Evolutionary conservation across 2,329 filamentous ascomycete species (phyloP).

Genomic region (Phialemoniopsis sp.): DNA sequence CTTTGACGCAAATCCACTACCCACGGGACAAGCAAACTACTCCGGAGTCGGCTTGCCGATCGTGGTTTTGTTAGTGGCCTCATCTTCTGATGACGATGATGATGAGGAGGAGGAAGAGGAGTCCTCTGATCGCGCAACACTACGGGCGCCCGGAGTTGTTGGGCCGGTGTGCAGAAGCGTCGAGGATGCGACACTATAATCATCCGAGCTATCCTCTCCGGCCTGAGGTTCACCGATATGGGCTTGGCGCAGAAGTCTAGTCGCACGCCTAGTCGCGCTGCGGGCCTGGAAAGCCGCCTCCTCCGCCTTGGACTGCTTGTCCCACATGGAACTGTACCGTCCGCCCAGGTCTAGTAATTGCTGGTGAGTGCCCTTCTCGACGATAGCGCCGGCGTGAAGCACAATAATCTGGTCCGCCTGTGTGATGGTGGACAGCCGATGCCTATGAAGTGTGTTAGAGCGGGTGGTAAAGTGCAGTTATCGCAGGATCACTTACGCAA

Average conservation of each 20-base stretch:
- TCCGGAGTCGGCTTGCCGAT: too few species aligned
- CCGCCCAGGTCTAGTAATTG: conserved; percentile 68
- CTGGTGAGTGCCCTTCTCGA: conserved; percentile 54
- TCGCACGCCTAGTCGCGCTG: conserved; percentile 33
- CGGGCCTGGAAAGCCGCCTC: conserved; percentile 59
- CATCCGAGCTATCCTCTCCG: conserved; percentile 38
- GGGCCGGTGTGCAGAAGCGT: conserved; percentile 30
- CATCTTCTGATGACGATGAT: conserved; percentile 2
- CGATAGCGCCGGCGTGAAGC: conserved; percentile 14
- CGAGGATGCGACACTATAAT: conserved; percentile 42
- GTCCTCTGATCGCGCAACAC: conserved; percentile 7
- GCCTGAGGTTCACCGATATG: conserved; percentile 33
- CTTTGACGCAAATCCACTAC: too few species aligned
- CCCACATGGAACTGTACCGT: conserved; percentile 82
- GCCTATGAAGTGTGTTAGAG: not conserved
- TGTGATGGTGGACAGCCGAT: conserved; percentile 8
- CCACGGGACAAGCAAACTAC: too few species aligned
- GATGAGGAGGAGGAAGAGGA: conserved; percentile 4
- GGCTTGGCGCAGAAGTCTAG: conserved; percentile 43
- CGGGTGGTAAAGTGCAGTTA: not conserved
- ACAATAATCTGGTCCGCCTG: conserved; percentile 18
- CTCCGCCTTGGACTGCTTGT: conserved; percentile 79
- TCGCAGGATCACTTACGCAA: conserved; percentile 71
- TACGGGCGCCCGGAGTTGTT: conserved; percentile 17
- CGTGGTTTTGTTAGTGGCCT: not conserved